phyloP scores from a whole-genome alignment of 1,284 basidiomycete genomes.

The Exobasidium rhododendri region DNA sequence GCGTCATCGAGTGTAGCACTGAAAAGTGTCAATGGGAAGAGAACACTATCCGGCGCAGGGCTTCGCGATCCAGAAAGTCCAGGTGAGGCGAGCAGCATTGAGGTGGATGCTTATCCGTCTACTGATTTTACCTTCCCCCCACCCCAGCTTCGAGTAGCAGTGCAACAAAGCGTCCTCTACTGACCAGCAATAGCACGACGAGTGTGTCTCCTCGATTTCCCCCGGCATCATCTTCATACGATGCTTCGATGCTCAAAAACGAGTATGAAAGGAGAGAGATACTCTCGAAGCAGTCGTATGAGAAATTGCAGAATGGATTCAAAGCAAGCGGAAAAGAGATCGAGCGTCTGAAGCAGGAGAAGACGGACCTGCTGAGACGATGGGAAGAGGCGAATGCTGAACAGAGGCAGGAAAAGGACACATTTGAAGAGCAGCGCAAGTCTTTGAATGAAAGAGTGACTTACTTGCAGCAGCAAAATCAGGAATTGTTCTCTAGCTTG shows the following conservation, averaged over 20 bases:
- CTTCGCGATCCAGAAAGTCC: background rate
- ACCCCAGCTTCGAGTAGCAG: background rate
- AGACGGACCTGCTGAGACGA: conserved; percentile 40
- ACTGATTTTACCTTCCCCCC: no score
- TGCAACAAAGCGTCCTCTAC: background rate
- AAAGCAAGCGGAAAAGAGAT: conserved; percentile 40
- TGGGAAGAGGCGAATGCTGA: conserved; percentile 42
- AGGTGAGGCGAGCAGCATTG: conserved; percentile 1
- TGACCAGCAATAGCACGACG: conserved; percentile 1
- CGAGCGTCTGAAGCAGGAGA: conserved; percentile 39
- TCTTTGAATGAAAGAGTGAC: conserved; percentile 29
- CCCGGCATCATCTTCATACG: background rate
- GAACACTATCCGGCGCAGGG: background rate
- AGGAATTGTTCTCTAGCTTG: conserved; percentile 22
- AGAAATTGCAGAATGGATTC: conserved; percentile 35
- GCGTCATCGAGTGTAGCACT: background rate
- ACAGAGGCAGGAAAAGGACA: conserved; percentile 22
- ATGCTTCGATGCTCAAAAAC: background rate
- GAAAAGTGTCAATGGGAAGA: background rate
- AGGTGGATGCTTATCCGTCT: background rate
- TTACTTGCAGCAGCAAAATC: conserved; percentile 22
- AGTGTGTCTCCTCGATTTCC: background rate
- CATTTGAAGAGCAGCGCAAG: conserved; percentile 22
- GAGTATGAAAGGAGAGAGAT: conserved; percentile 24
- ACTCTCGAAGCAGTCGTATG: conserved; percentile 32